Percentiles rank a stretch among this genome's conserved stretches.
Conservation (phyloP, 331 rosid genomes). For the Spiraea crenata region DNA sequence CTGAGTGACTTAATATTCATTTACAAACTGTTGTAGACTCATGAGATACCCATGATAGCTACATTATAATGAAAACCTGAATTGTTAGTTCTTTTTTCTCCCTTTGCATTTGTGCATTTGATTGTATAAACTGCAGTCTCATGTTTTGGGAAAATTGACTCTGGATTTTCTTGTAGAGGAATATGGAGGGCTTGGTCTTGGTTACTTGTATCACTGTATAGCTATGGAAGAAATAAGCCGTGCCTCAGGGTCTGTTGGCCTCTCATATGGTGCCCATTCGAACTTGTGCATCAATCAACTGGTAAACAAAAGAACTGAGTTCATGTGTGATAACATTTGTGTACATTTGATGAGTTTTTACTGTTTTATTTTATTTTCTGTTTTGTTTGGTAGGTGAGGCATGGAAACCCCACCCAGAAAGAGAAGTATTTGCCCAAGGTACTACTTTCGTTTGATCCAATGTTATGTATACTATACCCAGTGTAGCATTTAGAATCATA, state of each 20-base stretch:
- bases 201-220: slow-evolving; percentile 90
- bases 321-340: slow-evolving; percentile 21
- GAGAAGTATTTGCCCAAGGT: slow-evolving; percentile 92
- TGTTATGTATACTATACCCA: not conserved
- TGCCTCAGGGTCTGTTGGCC: slow-evolving; percentile 93
- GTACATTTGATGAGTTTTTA: slow-evolving; percentile 12
- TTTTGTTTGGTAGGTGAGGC: slow-evolving; percentile 67
- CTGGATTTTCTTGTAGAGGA: slow-evolving; percentile 63
- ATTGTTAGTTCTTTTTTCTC: not conserved
- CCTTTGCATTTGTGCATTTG: slow-evolving; percentile 2
- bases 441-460: slow-evolving; percentile 25
- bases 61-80: not conserved
- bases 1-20: not conserved
- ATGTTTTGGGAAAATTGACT: slow-evolving; percentile 24
- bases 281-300: slow-evolving; percentile 91
- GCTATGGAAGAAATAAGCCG: slow-evolving; percentile 97
- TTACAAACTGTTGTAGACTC: not conserved
- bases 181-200: slow-evolving; percentile 98
- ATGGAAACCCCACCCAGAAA: slow-evolving; percentile 75
- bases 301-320: slow-evolving; percentile 49
- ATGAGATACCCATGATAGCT: not conserved
- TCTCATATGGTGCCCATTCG: slow-evolving; percentile 95
- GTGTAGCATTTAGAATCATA: not conserved
- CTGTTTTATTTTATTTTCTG: not conserved
- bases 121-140: slow-evolving; percentile 5